A percentile compares a stretch with the other conserved stretches of the same genome.
These are phyloP conservation scores for Reutealis trisperma DNA, from an alignment of 345 rosid species.

Conservation along the genomic window DNA sequence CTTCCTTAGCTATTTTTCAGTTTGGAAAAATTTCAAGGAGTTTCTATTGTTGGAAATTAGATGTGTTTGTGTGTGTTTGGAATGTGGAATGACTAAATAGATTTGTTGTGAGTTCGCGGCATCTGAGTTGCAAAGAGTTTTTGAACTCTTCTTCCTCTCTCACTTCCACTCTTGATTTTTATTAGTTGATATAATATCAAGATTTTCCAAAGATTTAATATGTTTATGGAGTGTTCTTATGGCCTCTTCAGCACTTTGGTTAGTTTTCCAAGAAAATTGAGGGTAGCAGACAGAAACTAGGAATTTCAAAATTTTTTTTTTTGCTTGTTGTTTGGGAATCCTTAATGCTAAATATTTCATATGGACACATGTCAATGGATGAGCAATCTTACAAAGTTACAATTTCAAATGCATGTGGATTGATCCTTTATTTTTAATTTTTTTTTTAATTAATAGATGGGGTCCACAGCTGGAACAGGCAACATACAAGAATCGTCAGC, in stretches of 20 bases:
- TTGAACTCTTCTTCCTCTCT: background rate
- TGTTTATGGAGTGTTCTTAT: background rate
- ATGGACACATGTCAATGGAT: background rate
- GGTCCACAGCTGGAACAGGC: conserved; percentile 74
- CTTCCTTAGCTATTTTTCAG: background rate
- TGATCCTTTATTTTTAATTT: background rate
- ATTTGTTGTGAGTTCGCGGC: background rate
- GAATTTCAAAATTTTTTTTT: background rate
- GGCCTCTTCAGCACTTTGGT: background rate
- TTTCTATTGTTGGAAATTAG: background rate
- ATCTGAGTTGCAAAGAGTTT: background rate
- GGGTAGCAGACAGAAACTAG: background rate
- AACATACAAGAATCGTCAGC: conserved; percentile 67
- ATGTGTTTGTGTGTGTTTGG: background rate
- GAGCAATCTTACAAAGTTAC: background rate
- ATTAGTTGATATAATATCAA: background rate
- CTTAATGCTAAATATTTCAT: background rate
- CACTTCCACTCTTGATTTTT: background rate
- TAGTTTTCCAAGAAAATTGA: background rate
- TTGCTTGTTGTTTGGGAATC: background rate
- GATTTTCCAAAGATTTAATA: background rate
- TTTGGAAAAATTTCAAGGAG: background rate
- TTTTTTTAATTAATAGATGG: conserved; percentile 46
- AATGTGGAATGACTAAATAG: background rate
- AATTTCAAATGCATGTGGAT: background rate